A percentile compares a stretch with the other conserved stretches of the same genome.
These are phyloP conservation scores for Tilletiopsis washingtonensis DNA, from an alignment of 1,284 basidiomycete genomes.

Conservation along the genomic window DNA sequence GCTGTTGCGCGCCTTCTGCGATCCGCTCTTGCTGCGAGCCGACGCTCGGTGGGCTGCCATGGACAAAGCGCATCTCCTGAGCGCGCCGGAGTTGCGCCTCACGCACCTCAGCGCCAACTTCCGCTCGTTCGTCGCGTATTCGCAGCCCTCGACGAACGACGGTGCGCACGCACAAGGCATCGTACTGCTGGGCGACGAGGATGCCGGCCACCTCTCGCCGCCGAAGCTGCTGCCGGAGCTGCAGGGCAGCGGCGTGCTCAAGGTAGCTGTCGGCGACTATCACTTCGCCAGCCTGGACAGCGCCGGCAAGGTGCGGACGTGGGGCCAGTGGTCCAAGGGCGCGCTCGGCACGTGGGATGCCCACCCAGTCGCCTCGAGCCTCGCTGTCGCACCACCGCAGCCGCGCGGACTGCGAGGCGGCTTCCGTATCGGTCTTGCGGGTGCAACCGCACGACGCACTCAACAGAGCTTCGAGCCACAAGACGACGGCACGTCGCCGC, in stretches of 20 bases:
- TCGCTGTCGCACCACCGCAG: no score
- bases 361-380: background rate
- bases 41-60: background rate
- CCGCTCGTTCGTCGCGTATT: constrained; percentile 2
- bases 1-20: background rate
- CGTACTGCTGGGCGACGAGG: background rate
- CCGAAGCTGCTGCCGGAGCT: constrained; percentile 3
- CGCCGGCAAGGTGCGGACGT: constrained; percentile 1
- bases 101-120: constrained; percentile 6
- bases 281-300: background rate
- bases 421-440: background rate
- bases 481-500: background rate
- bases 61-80: background rate
- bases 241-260: constrained; percentile 4
- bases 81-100: background rate
- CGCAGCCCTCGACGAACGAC: background rate
- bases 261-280: constrained; percentile 4
- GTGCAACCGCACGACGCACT: background rate
- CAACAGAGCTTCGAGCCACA: background rate
- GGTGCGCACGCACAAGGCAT: background rate
- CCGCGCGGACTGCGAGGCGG: background rate
- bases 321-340: constrained; percentile 1
- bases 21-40: background rate
- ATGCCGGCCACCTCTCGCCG: background rate
- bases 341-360: constrained; percentile 4